Percentiles rank a stretch among this genome's conserved stretches.
phyloP scores from a whole-genome alignment of 2,329 filamentous ascomycete species.

The Cladophialophora bantiana region DNA sequence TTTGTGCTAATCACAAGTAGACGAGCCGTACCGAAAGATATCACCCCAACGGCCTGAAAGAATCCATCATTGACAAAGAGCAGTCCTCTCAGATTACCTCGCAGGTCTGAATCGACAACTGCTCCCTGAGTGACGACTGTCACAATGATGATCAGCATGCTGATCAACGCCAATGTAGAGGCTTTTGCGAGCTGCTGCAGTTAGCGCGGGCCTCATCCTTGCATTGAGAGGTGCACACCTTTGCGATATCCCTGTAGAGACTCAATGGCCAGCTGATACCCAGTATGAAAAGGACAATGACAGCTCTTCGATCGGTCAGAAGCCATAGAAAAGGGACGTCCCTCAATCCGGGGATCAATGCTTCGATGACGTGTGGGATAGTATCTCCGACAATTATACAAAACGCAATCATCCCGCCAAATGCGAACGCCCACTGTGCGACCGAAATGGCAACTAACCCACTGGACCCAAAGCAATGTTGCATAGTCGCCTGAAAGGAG shows the following conservation, averaged over 20 bases:
- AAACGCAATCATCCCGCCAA: conserved; percentile 98
- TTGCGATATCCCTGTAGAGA: conserved; percentile 94
- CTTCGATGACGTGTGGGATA: conserved; percentile 86
- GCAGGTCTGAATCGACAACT: conserved; percentile 72
- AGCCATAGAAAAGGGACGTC: conserved; percentile 80
- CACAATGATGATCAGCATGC: conserved; percentile 88
- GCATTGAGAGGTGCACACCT: conserved; percentile 63
- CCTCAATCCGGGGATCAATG: conserved; percentile 78
- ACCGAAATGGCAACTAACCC: conserved; percentile 88
- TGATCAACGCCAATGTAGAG: conserved; percentile 88
- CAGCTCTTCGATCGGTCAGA: conserved; percentile 78
- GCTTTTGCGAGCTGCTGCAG: conserved; percentile 82
- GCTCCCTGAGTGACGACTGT: conserved; percentile 87
- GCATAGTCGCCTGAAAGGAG: conserved; percentile 94
- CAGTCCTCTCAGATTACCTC: conserved; percentile 73
- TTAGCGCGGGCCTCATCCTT: conserved; percentile 43
- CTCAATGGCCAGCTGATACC: conserved; percentile 89
- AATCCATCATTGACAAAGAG: conserved; percentile 85
- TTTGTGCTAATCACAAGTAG: conserved; percentile 1
- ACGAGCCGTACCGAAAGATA: conserved; percentile 80
- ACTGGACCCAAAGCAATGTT: conserved; percentile 88
- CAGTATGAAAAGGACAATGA: conserved; percentile 87
- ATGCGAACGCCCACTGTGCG: conserved; percentile 98
- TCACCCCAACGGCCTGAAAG: conserved; percentile 95
- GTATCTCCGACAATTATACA: conserved; percentile 97